A percentile compares a stretch with the other conserved stretches of the same genome.
phyloP scores from a whole-genome alignment of 768 basidiomycete species.

The Dentipellis fragilis region DNA sequence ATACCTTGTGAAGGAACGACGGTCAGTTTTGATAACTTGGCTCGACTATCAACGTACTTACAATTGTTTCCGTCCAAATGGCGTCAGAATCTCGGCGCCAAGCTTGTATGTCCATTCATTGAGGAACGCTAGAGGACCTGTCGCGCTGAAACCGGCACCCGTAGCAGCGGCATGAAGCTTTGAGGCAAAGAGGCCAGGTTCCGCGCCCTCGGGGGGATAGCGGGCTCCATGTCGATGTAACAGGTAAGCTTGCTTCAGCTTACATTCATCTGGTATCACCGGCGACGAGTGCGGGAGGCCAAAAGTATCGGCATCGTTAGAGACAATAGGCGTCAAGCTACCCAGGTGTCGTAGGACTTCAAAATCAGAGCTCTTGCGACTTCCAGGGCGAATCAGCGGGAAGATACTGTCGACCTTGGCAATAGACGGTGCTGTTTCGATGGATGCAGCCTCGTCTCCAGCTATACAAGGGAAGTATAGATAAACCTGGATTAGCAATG shows the following conservation, averaged over 20 bases:
- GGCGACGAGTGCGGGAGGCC: slow-evolving; percentile 39
- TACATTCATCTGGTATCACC: slow-evolving; percentile 35
- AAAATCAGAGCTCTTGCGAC: slow-evolving; percentile 25
- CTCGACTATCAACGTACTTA: slow-evolving; percentile 2
- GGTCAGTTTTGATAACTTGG: neutral
- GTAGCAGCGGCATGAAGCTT: slow-evolving; percentile 15
- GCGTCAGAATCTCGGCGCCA: slow-evolving; percentile 36
- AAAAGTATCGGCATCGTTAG: slow-evolving; percentile 31
- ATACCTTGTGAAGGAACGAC: slow-evolving; percentile 17
- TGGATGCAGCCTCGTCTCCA: slow-evolving; percentile 19
- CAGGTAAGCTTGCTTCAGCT: slow-evolving; percentile 33
- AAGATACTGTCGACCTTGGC: slow-evolving; percentile 28
- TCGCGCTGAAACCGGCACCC: slow-evolving; percentile 22
- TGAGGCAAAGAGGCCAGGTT: slow-evolving; percentile 19
- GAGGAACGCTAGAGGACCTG: slow-evolving; percentile 31
- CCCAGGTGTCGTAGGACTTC: slow-evolving; percentile 37
- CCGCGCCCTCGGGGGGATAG: slow-evolving; percentile 24
- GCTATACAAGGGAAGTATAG: slow-evolving; percentile 8
- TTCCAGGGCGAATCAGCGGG: slow-evolving; percentile 31
- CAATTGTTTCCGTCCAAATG: slow-evolving; percentile 37
- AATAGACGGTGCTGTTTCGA: slow-evolving; percentile 26
- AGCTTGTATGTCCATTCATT: slow-evolving; percentile 37
- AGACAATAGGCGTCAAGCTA: slow-evolving; percentile 41
- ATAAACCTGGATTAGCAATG: neutral
- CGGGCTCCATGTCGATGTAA: slow-evolving; percentile 32